Conservation (phyloP, 805 yeast genomes). For the Metschnikowia drakensbergensis region DNA sequence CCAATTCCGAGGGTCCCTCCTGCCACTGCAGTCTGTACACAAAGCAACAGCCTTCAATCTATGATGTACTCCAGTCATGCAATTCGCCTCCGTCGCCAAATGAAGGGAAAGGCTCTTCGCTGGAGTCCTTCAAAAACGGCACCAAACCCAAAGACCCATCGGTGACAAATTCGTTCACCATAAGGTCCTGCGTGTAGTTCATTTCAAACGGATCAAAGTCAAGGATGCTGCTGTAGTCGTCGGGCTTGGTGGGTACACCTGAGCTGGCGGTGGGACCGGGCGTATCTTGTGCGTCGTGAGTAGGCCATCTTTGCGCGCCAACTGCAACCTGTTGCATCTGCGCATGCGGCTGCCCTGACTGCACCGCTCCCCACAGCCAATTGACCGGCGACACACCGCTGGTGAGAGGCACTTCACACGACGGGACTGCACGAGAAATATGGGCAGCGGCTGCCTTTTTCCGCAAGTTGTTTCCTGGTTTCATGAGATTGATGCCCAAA, state of each 20-base stretch:
- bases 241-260: neutral
- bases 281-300: neutral
- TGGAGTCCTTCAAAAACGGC: conserved; percentile 44
- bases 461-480: conserved; percentile 11
- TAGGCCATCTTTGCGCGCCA: neutral
- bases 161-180: conserved; percentile 60
- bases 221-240: conserved; percentile 23
- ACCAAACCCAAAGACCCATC: conserved; percentile 79
- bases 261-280: neutral
- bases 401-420: neutral
- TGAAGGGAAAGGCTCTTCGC: neutral
- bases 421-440: neutral
- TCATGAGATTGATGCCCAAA: conserved; percentile 46
- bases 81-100: neutral
- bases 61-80: neutral
- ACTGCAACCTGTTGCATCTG: neutral
- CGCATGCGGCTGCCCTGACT: neutral
- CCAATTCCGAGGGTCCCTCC: no score
- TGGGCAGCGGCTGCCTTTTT: conserved; percentile 7
- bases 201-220: conserved; percentile 39
- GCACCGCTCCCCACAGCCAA: neutral
- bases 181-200: conserved; percentile 24
- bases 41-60: no score
- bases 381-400: neutral
- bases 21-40: no score